Evolutionary conservation across 495 filamentous ascomycete genomes (phyloP).

Genomic region (Penicillium maclennaniae): DNA sequence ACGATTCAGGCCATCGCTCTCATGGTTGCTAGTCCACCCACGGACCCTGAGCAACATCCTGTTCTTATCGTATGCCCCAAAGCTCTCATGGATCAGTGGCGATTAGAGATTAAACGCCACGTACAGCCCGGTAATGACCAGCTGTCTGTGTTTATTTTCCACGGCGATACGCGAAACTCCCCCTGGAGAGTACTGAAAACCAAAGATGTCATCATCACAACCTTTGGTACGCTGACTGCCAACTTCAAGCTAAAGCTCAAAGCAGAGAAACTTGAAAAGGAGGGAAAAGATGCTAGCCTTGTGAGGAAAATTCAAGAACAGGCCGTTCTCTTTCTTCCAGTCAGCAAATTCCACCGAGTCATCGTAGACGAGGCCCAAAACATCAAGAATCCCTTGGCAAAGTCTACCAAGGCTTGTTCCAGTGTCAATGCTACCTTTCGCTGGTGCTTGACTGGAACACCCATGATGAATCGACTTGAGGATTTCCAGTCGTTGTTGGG

Average conservation of each 20-base stretch:
- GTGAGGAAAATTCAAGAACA: slow-evolving; percentile 20
- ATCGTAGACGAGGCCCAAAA: slow-evolving; percentile 93
- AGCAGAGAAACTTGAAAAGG: slow-evolving; percentile 41
- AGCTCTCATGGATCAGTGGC: slow-evolving; percentile 86
- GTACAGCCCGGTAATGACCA: slow-evolving; percentile 54
- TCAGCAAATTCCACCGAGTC: slow-evolving; percentile 73
- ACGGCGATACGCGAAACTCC: slow-evolving; percentile 52
- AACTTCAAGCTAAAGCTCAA: slow-evolving; percentile 56
- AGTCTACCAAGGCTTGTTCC: slow-evolving; percentile 58
- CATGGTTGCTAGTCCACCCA: slow-evolving; percentile 67
- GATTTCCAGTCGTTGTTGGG: slow-evolving; percentile 81
- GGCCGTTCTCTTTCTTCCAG: slow-evolving; percentile 60
- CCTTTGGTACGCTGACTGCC: slow-evolving; percentile 72
- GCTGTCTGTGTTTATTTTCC: slow-evolving; percentile 65
- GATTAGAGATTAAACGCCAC: slow-evolving; percentile 74
- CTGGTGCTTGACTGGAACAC: slow-evolving; percentile 88
- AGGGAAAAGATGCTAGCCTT: slow-evolving; percentile 16
- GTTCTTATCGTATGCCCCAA: slow-evolving; percentile 87
- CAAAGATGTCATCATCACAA: slow-evolving; percentile 86
- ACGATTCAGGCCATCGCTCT: slow-evolving; percentile 86
- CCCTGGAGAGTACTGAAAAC: slow-evolving; percentile 58
- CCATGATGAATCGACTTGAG: slow-evolving; percentile 85
- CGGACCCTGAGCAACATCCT: slow-evolving; percentile 64
- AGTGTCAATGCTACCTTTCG: slow-evolving; percentile 61
- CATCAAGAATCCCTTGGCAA: slow-evolving; percentile 81